A percentile compares a stretch with the other conserved stretches of the same genome.
These are phyloP conservation scores for Pseudoneurospora amorphoporcata DNA, from an alignment of 495 filamentous ascomycete genomes.

Conservation along the genomic window DNA sequence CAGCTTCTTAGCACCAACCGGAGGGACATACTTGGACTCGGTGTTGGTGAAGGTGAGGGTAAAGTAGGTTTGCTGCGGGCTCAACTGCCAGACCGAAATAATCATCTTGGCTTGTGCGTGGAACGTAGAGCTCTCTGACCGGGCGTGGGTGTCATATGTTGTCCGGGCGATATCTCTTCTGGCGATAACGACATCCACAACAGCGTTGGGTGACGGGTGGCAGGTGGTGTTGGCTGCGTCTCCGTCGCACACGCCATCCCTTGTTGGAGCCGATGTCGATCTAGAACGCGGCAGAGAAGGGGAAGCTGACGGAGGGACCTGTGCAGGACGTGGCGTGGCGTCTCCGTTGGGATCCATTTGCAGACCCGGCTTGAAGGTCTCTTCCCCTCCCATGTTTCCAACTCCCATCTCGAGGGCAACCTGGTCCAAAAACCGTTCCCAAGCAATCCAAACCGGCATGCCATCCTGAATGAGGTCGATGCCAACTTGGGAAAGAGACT, in stretches of 20 bases:
- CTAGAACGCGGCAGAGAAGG: background rate
- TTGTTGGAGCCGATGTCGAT: background rate
- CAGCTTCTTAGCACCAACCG: slow-evolving; percentile 10
- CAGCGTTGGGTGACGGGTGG: slow-evolving; percentile 34
- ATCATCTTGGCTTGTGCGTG: slow-evolving; percentile 55
- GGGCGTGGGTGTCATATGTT: slow-evolving; percentile 11
- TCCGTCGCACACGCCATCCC: slow-evolving; percentile 6
- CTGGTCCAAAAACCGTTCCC: slow-evolving; percentile 45
- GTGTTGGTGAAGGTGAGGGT: slow-evolving; percentile 54
- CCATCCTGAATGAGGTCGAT: slow-evolving; percentile 53
- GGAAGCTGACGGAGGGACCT: background rate
- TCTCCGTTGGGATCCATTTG: slow-evolving; percentile 5
- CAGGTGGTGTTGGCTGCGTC: slow-evolving; percentile 7
- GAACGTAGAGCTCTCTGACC: slow-evolving; percentile 22
- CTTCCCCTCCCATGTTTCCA: slow-evolving; percentile 7
- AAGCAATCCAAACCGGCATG: slow-evolving; percentile 40
- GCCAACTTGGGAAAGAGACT: slow-evolving; percentile 48
- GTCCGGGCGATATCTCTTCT: slow-evolving; percentile 18
- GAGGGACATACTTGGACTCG: slow-evolving; percentile 19
- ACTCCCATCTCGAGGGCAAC: slow-evolving; percentile 36
- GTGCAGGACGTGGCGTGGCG: slow-evolving; percentile 3
- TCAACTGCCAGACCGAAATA: slow-evolving; percentile 52
- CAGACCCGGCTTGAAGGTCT: background rate
- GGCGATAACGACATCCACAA: slow-evolving; percentile 48
- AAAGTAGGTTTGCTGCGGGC: slow-evolving; percentile 46